phyloP scores from a whole-genome alignment of 768 basidiomycete genomes.

The Psilocybe cubensis region DNA sequence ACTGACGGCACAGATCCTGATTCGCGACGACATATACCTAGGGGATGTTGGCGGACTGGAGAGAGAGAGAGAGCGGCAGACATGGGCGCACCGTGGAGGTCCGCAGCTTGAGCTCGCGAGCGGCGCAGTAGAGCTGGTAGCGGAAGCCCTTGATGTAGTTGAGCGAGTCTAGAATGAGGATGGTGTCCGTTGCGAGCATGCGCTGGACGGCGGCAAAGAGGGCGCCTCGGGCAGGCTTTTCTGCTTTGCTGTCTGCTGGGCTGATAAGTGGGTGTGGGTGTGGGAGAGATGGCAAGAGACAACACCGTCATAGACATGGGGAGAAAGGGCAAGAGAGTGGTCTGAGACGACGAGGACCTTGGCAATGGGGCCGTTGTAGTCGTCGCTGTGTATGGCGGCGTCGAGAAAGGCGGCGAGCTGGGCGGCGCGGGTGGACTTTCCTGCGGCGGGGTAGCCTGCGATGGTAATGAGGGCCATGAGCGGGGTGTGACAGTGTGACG shows the following conservation, averaged over 20 bases:
- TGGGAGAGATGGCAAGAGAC: slow-evolving; percentile 2
- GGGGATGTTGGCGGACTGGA: slow-evolving; percentile 12
- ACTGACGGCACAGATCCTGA: slow-evolving; percentile 73
- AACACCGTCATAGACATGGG: slow-evolving; percentile 77
- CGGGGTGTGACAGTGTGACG: slow-evolving; percentile 21
- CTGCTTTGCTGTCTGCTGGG: slow-evolving; percentile 67
- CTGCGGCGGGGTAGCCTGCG: slow-evolving; percentile 85
- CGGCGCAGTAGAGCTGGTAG: slow-evolving; percentile 97
- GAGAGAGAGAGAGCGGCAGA: background rate
- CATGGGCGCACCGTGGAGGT: slow-evolving; percentile 76
- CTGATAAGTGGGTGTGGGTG: slow-evolving; percentile 2
- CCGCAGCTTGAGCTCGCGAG: slow-evolving; percentile 82
- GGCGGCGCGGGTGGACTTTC: slow-evolving; percentile 76
- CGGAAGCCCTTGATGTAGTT: slow-evolving; percentile 99
- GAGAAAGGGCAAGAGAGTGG: slow-evolving; percentile 63
- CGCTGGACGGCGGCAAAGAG: slow-evolving; percentile 86
- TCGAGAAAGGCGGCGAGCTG: slow-evolving; percentile 68
- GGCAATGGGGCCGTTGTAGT: slow-evolving; percentile 55
- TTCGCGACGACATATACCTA: slow-evolving; percentile 79
- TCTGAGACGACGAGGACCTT: slow-evolving; percentile 68
- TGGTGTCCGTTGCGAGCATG: slow-evolving; percentile 66
- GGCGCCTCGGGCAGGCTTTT: slow-evolving; percentile 87
- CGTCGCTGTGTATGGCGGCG: slow-evolving; percentile 46
- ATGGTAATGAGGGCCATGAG: slow-evolving; percentile 92
- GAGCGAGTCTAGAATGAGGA: slow-evolving; percentile 87